Conservation (phyloP, 257 asterid genomes). For the Solanum pennellii region DNA sequence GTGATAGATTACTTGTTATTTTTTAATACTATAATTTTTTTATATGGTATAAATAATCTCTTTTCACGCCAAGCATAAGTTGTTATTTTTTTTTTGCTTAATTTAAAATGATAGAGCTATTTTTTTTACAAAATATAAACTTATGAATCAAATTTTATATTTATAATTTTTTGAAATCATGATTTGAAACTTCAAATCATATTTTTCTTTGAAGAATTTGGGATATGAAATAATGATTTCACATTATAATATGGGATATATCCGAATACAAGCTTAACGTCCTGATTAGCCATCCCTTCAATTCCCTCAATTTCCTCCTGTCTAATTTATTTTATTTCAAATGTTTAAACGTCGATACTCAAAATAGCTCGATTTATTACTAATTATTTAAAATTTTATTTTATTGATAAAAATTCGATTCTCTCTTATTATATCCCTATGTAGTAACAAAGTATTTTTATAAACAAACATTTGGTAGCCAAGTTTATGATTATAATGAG, state of each 20-base stretch:
- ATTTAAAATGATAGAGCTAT: neutral
- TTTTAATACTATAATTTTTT: neutral
- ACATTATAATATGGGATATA: neutral
- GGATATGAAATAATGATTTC: neutral
- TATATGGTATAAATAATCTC: neutral
- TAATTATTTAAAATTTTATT: neutral
- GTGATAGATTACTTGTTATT: neutral
- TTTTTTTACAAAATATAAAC: neutral
- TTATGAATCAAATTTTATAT: neutral
- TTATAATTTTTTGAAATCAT: neutral
- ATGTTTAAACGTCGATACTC: neutral
- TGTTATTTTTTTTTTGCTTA: neutral
- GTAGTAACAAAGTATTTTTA: neutral
- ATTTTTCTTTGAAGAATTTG: neutral
- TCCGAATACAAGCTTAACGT: neutral
- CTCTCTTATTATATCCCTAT: neutral
- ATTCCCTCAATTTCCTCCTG: too few species aligned
- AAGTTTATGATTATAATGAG: neutral
- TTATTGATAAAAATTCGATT: rapidly evolving
- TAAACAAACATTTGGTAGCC: neutral
- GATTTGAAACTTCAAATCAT: neutral
- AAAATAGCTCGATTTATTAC: rapidly evolving
- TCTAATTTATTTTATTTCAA: neutral
- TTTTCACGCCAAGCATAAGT: neutral
- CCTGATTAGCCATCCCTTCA: too few species aligned